Base-by-base conservation (phyloP, 202 grass and related monocot species). In the Cymbopogon flexuosus region DNA sequence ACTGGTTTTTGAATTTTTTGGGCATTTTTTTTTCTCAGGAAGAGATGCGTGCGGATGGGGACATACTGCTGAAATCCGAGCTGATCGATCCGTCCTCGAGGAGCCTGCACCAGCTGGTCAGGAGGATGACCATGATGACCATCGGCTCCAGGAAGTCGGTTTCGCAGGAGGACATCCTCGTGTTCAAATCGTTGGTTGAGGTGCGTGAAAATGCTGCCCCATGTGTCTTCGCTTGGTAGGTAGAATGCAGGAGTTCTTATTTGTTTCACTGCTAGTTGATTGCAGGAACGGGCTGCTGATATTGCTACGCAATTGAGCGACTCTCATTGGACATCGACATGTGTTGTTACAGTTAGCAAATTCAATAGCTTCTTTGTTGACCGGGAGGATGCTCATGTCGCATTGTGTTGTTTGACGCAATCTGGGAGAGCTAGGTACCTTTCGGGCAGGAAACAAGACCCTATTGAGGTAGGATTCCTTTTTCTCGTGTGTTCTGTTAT, bases 41-140 rank as follows among this genome's bases (percentile, higher is more conserved):
- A 73, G 93, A 89, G 76, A 90, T 96, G 88, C 86, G 89, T 74
- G 77, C 65, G 4, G 84, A 87, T 85, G 88, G 88, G 76, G 80
- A 93, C 14, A 83, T 96, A 63, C 83, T 93, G 46, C 78, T 93
- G 21, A 90, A 87, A 89, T 83, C 76, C 29, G 93, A 90, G 62
- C 57, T 96, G 69, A 92, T 82, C 52, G 90, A 89, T 87, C 90
- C 90, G 16, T 80, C 88, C 27, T 29, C 79, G 45, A 61, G 88
- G 6, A 52, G 61, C 63, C 24, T 96, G 34, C 88, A 89, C 79
- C 83, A 86, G 78, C 35, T 96, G 18, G 37, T 93, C 41, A 83
- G 78, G 80, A 93, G 81, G 80, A 23, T 88, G 5, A 81, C 81
- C 61, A 83, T 78, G 41, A 72, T 93, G 75, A 29, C 80, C 35